Evolutionary conservation across 805 yeast genomes (phyloP).

Genomic region (Candida tallmaniae): DNA sequence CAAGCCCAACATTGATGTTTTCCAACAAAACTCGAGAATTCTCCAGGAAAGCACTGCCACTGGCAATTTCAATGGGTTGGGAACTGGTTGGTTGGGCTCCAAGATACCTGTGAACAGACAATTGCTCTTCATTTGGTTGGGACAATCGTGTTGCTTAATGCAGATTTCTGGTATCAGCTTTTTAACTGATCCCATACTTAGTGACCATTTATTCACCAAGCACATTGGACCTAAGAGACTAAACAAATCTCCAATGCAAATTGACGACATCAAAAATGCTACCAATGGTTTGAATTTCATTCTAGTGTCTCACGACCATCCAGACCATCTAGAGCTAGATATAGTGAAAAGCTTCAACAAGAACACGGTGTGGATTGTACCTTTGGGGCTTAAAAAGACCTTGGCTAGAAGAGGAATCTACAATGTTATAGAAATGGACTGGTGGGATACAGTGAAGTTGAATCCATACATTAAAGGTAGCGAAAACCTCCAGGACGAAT

Average conservation of each 20-base stretch:
- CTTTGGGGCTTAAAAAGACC: constrained; percentile 64
- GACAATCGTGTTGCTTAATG: constrained; percentile 81
- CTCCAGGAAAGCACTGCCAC: constrained; percentile 22
- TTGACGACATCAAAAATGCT: constrained; percentile 48
- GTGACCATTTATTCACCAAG: constrained; percentile 56
- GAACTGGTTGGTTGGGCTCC: constrained; percentile 1
- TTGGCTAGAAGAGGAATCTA: constrained; percentile 56
- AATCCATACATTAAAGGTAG: constrained; percentile 38
- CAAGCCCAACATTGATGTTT: constrained; percentile 50
- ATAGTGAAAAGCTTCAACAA: constrained; percentile 52
- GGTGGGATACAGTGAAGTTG: constrained; percentile 70
- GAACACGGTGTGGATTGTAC: constrained; percentile 76
- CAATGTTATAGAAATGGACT: constrained; percentile 71
- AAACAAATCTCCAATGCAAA: constrained; percentile 66
- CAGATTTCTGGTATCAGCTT: constrained; percentile 70
- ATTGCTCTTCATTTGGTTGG: constrained; percentile 82
- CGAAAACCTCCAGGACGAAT: constrained; percentile 38
- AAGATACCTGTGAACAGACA: constrained; percentile 39
- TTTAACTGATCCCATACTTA: constrained; percentile 81
- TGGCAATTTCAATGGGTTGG: constrained; percentile 2
- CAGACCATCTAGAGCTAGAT: constrained; percentile 81
- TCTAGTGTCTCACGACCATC: constrained; percentile 89
- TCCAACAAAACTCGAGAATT: constrained; percentile 30
- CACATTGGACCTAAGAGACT: constrained; percentile 79
- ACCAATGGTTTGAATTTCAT: constrained; percentile 58